These are phyloP conservation scores for Clarireedia homoeocarpa DNA, from an alignment of 2,329 filamentous ascomycete species.

Conservation along the genomic window DNA sequence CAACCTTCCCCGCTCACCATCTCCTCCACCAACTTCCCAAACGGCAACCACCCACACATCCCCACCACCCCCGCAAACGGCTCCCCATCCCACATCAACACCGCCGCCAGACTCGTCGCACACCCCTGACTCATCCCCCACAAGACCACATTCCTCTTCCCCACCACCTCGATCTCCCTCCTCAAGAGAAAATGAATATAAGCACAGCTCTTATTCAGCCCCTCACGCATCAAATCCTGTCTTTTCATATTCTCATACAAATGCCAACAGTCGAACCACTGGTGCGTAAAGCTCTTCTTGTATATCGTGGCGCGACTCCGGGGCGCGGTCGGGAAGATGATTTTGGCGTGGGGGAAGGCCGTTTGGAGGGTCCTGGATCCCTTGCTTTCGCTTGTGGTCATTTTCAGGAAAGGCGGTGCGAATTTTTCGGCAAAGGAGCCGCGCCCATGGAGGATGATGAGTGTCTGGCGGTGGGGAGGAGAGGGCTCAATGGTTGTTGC, in stretches of 20 bases:
- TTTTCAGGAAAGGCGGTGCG: conserved; percentile 32
- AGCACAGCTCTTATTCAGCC: conserved; percentile 35
- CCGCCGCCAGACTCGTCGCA: conserved; percentile 37
- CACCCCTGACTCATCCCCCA: conserved; percentile 48
- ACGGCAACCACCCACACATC: conserved; percentile 41
- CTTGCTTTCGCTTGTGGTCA: conserved; percentile 12
- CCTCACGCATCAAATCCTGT: conserved; percentile 30
- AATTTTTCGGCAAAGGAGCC: conserved; percentile 38
- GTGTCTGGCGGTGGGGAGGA: conserved; percentile 28
- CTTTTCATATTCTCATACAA: conserved; percentile 24
- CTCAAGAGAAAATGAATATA: conserved; percentile 34
- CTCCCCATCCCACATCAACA: conserved; percentile 37
- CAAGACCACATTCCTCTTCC: conserved; percentile 35
- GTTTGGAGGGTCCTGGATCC: conserved; percentile 20
- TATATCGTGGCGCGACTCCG: conserved; percentile 33
- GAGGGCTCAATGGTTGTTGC: background rate
- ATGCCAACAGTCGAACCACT: conserved; percentile 41
- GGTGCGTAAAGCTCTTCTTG: conserved; percentile 33
- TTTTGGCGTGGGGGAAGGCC: conserved; percentile 36
- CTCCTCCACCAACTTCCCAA: conserved; percentile 28
- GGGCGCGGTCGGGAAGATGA: conserved; percentile 44
- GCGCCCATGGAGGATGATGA: conserved; percentile 43
- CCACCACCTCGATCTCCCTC: conserved; percentile 32
- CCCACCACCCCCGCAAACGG: conserved; percentile 30
- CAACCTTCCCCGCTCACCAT: background rate